Base-by-base conservation (phyloP, 2,329 filamentous ascomycete species). In the Canariomyces notabilis region DNA sequence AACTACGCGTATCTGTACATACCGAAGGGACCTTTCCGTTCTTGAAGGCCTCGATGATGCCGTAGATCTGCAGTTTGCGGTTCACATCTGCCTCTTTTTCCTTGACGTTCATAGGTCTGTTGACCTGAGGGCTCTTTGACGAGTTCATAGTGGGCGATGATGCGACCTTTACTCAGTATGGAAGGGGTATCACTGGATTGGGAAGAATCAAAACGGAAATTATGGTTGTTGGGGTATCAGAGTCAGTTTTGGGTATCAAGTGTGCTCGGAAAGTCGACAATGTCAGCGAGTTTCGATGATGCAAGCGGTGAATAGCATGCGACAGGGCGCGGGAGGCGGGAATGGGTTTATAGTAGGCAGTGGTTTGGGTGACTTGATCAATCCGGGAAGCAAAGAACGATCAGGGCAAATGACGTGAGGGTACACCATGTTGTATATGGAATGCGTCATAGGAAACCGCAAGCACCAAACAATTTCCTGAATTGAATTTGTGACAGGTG, bases 1-100 rank as follows among this genome's bases (percentile, higher is more conserved):
- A 23, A n/a, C 19, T 7, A 16, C 4, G 14, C 32, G 21, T 1
- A 16, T 7, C 12, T 26, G 22, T 31, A 37, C 82, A 64, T 79
- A 90, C 82, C 60, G 90, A 95, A 53, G 91, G 91, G 37, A 90
- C 83, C 68, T 96, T 97, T 73, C 90, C 90, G 58, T 82, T 79
- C 63, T 86, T 76, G 67, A 97, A 96, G 42, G 89, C 91, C 74
- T 66, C 70, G 69, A 83, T 79, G 67, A 97, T 96, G 61, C 91
- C 93, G 62, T 94, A 98, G 31, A 97, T 70, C 69, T 96, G 90
- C 42, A 98, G 82, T 75, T 98, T 98, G 65, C 83, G 81, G 69
- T 93, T 93, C 69, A 97, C 84, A 65, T 95, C 83, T 57, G 77
- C 78, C 72, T 95, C 88, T 77, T 90, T 91, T 66, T 79, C 67